Conservation (phyloP, 805 yeast genomes). For the Crinitomyces ghanaensis region DNA sequence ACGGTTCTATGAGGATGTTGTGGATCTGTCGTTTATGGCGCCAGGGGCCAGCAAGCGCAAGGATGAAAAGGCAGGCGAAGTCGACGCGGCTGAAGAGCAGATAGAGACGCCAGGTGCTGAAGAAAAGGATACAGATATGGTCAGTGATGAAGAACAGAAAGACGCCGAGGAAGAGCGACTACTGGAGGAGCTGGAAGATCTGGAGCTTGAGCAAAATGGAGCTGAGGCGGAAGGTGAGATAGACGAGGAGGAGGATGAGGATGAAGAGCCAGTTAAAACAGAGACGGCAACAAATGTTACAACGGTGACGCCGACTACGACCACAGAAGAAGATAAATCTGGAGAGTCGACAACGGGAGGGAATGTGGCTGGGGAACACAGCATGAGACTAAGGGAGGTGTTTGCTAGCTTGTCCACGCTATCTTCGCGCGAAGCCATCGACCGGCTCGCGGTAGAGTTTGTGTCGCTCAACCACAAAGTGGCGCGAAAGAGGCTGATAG, state of each 20-base stretch:
- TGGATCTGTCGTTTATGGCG: constrained; percentile 37
- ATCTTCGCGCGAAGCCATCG: constrained; percentile 19
- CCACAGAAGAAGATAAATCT: constrained; percentile 35
- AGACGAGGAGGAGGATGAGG: constrained; percentile 18
- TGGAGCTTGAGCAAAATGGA: constrained; percentile 7
- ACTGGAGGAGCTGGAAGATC: constrained; percentile 7
- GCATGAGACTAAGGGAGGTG: constrained; percentile 9
- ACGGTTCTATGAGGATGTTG: constrained; percentile 58
- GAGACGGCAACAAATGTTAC: constrained; percentile 1
- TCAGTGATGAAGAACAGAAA: constrained; percentile 17
- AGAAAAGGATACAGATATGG: constrained; percentile 13
- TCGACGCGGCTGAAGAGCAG: constrained; percentile 6
- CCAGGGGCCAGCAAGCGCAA: too few relatives aligned
- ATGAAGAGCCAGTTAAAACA: constrained; percentile 1
- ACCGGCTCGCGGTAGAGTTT: constrained; percentile 24
- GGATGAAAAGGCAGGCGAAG: too few relatives aligned
- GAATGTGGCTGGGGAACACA: constrained; percentile 31
- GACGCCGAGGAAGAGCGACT: constrained; percentile 3
- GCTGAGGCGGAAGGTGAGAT: constrained; percentile 12
- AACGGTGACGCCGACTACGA: too few relatives aligned
- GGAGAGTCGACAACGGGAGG: constrained; percentile 8
- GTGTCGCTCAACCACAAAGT: constrained; percentile 54
- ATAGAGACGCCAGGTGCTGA: constrained; percentile 4
- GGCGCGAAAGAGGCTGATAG: constrained; percentile 47
- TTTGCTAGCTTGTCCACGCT: constrained; percentile 10